phyloP scores from a whole-genome alignment of 129 eudicot genomes.

The Flaveria sonorensis region DNA sequence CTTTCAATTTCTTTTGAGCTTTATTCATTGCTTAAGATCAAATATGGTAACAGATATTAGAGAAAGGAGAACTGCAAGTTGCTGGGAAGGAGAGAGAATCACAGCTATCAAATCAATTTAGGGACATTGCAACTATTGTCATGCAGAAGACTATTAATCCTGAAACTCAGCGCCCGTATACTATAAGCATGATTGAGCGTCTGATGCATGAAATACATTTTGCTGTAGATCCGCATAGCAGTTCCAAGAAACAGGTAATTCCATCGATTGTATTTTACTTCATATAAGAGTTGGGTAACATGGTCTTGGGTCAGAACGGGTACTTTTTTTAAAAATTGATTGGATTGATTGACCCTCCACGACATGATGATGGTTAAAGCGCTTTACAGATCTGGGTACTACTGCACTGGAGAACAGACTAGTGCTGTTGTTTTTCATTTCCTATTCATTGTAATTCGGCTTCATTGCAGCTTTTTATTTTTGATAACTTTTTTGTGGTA shows the following conservation, averaged over 20 bases:
- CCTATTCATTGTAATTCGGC: neutral
- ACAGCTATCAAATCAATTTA: slow-evolving; percentile 77
- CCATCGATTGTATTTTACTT: slow-evolving; percentile 1
- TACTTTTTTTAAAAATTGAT: neutral
- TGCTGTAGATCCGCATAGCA: slow-evolving; percentile 91
- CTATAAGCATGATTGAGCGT: slow-evolving; percentile 98
- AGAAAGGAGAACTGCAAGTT: slow-evolving; percentile 97
- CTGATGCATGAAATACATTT: slow-evolving; percentile 97
- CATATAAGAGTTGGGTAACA: slow-evolving; percentile 13
- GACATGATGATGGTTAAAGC: neutral
- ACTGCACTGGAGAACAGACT: too few species aligned
- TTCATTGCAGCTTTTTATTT: neutral
- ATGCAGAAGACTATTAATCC: slow-evolving; percentile 95
- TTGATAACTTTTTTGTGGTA: slow-evolving; percentile 2
- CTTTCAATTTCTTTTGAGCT: neutral
- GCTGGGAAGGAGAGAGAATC: slow-evolving; percentile 99
- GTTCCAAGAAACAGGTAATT: slow-evolving; percentile 92
- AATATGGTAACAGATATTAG: slow-evolving; percentile 64
- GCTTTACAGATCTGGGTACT: too few species aligned
- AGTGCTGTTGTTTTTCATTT: too few species aligned
- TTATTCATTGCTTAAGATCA: neutral
- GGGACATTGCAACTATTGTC: slow-evolving; percentile 94
- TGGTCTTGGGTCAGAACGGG: neutral
- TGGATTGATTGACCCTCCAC: neutral
- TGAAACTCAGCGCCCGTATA: slow-evolving; percentile 89